These are phyloP conservation scores for Trichosanthes truncata DNA, from an alignment of 306 rosid species.

Conservation along the genomic window DNA sequence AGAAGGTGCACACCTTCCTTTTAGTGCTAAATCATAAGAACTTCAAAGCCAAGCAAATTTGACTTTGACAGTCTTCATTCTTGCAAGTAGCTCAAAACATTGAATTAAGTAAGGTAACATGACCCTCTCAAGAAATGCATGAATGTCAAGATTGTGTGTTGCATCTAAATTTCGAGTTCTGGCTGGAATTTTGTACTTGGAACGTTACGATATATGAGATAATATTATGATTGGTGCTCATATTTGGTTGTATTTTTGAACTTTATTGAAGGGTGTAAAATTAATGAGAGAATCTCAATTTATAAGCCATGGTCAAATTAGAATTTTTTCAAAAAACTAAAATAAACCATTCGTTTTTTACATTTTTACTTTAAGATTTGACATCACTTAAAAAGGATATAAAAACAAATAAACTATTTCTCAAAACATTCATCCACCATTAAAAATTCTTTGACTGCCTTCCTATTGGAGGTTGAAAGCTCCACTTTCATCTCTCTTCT, in stretches of 20 bases:
- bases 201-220: neutral
- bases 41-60: no score
- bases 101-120: no score
- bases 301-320: neutral
- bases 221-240: neutral
- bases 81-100: no score
- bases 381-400: constrained; percentile 40
- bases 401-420: neutral
- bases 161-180: no score
- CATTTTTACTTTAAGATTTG: constrained; percentile 28
- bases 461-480: constrained; percentile 28
- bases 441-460: constrained; percentile 31
- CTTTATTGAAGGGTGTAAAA: neutral
- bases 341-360: neutral
- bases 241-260: neutral
- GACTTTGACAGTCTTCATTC: no score
- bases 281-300: neutral
- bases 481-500: neutral
- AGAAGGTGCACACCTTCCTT: no score
- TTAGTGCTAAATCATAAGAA: no score
- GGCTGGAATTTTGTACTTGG: no score
- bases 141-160: no score
- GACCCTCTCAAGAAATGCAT: no score
- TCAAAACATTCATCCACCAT: neutral
- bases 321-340: neutral